These are phyloP conservation scores for Dendrobium catenatum DNA, from an alignment of 106 monocot species.

Conservation along the genomic window DNA sequence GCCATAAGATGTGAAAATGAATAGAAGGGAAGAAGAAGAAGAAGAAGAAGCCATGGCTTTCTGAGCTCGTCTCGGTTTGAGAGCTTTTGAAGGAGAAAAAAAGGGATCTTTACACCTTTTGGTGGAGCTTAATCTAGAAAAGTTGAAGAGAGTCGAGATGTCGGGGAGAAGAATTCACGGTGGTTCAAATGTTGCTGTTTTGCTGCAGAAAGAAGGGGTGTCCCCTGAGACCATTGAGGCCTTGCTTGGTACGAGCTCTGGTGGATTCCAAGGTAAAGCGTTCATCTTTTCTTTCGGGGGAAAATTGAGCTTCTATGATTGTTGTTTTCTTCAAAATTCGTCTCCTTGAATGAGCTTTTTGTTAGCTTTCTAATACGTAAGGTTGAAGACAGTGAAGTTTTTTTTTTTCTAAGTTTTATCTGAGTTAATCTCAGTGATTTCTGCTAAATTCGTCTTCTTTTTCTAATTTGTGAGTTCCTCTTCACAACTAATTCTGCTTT, in stretches of 20 bases:
- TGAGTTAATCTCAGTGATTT: neutral
- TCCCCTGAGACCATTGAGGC: conserved; percentile 25
- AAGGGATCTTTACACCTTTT: neutral
- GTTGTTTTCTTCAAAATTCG: neutral
- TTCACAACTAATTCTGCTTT: no score
- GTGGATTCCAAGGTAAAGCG: conserved; percentile 25
- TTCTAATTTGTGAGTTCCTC: no score
- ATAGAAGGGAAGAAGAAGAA: neutral
- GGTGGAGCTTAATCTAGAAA: neutral
- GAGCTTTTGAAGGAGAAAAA: neutral
- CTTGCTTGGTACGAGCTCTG: conserved; percentile 19
- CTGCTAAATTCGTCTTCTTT: no score
- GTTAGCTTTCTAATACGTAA: neutral
- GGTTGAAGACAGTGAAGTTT: neutral
- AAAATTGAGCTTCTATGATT: neutral
- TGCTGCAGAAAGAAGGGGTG: conserved; percentile 41
- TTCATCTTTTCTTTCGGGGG: neutral
- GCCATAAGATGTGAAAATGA: conserved; percentile 36
- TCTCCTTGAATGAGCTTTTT: no score
- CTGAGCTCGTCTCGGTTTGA: neutral
- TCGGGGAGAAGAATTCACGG: conserved; percentile 33
- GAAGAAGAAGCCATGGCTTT: neutral
- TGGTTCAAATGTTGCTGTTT: conserved; percentile 20
- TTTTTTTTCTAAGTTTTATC: neutral
- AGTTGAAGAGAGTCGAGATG: conserved; percentile 14